Base-by-base conservation (phyloP, 2,329 filamentous ascomycete genomes). In the Paraconiothyrium sp. region DNA sequence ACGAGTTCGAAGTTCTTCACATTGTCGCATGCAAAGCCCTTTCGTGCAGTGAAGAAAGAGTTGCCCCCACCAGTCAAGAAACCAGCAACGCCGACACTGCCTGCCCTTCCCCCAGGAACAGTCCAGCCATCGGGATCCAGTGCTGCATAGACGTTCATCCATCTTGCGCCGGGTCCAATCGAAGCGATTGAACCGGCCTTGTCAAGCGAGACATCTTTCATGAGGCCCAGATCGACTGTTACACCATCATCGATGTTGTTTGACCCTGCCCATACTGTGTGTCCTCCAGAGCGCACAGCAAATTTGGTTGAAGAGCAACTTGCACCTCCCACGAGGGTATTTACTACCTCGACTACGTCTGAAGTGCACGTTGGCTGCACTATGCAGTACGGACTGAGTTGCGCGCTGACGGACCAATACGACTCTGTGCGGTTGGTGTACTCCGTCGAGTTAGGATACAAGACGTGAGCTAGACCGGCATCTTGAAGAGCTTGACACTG, bases 1-100 rank as follows among this genome's bases (percentile, higher is more conserved):
- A 81, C 78, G n/a, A 81, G 64, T 51, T 79, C 73, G 41, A 54
- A 73, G 32, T 77, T 78, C 44, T 48, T 57, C 4, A 71, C 72
- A 46, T 61, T 74, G 66, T 69, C 75, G 60, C 64, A 74, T 20
- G 54, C 72, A 57, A 60, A 72, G 9, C 72, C 74, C 44, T 67
- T 55, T 13, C 62, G 61, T 22, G 61, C 64, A 30, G 67, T 65
- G 48, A 68, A 72, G 55, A 68, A 75, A 1, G 71, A 72, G 35
- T 71, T 73, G 0, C 74, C 73, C 13, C 73, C 72, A 32, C 73
- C 72, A 9, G 64, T 67, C 11, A 74, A 39, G 43, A 75, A 74
- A 2, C 72, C 72, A 1, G 65, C 68, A 3, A 76, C 72, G 30
- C 73, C 72, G 9, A 76, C 73, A 39, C 35, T 64, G 30, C 67